These are phyloP conservation scores for Chlamydomonas reinhardtii DNA, from an alignment of 163 green algal species.

Conservation along the genomic window DNA sequence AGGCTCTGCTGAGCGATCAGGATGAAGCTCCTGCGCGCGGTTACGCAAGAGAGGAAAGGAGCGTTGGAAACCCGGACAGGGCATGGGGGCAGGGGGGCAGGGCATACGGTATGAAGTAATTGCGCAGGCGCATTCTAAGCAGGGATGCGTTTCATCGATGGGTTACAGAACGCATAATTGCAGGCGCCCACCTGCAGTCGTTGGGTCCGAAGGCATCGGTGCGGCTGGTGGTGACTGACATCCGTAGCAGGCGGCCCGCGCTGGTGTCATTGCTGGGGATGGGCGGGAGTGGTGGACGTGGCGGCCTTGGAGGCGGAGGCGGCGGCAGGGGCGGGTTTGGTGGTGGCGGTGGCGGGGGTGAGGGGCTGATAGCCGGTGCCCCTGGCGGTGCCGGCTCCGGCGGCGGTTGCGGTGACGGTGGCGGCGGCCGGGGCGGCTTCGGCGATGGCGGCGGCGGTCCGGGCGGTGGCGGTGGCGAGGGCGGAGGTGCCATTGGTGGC, in stretches of 20 bases:
- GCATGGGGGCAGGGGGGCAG: no score
- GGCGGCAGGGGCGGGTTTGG: neutral
- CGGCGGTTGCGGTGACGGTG: neutral
- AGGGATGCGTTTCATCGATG: no score
- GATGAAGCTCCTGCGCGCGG: neutral
- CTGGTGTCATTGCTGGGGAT: neutral
- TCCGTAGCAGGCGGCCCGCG: neutral
- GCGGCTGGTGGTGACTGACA: neutral
- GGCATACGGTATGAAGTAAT: no score
- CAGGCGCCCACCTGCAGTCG: conserved; percentile 12
- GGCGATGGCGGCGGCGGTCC: neutral
- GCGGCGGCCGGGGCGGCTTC: neutral
- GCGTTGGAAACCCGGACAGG: no score
- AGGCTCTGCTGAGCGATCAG: neutral
- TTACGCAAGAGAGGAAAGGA: neutral
- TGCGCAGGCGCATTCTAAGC: no score
- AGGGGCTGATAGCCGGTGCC: neutral
- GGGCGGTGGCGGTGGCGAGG: neutral
- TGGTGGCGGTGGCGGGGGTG: neutral
- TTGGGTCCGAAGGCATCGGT: neutral
- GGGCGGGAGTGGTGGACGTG: neutral
- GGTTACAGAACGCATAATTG: no score
- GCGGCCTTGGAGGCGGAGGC: neutral
- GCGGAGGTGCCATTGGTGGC: neutral
- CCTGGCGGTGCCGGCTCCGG: neutral